Evolutionary conservation across 352 stramenopile species (phyloP).

Genomic region (Thraustochytrium sp.): DNA sequence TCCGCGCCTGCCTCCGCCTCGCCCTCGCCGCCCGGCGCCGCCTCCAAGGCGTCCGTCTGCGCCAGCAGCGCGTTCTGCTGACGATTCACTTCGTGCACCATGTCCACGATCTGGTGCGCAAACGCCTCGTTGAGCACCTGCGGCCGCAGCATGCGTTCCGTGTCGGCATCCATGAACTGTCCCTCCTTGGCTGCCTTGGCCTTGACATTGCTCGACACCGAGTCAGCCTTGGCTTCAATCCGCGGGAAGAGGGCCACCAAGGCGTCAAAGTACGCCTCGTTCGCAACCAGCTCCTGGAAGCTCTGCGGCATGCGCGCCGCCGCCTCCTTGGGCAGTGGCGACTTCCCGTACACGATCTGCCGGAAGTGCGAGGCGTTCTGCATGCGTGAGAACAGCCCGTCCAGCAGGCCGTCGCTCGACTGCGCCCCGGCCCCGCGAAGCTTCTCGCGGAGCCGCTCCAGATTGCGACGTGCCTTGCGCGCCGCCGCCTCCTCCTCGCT

Average conservation of each 20-base stretch:
- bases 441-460: slow-evolving; percentile 5
- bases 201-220: slow-evolving; percentile 72
- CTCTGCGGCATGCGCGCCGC: slow-evolving; percentile 60
- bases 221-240: slow-evolving; percentile 65
- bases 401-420: slow-evolving; percentile 33
- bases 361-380: slow-evolving; percentile 65
- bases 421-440: background rate
- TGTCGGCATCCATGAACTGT: slow-evolving; percentile 68
- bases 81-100: slow-evolving; percentile 72
- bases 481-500: background rate
- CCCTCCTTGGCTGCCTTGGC: slow-evolving; percentile 61
- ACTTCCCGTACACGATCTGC: slow-evolving; percentile 67
- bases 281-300: slow-evolving; percentile 64
- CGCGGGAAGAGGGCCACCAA: slow-evolving; percentile 70
- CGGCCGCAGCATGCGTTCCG: slow-evolving; percentile 61
- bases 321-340: slow-evolving; percentile 58
- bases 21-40: slow-evolving; percentile 59
- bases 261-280: slow-evolving; percentile 70
- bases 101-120: slow-evolving; percentile 66
- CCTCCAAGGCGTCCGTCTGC: slow-evolving; percentile 60
- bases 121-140: slow-evolving; percentile 75
- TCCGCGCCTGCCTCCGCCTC: slow-evolving; percentile 63
- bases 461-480: background rate
- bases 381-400: slow-evolving; percentile 71
- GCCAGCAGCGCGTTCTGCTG: slow-evolving; percentile 69